Evolutionary conservation across 768 basidiomycete genomes (phyloP).

Genomic region (Boletellus ananas): DNA sequence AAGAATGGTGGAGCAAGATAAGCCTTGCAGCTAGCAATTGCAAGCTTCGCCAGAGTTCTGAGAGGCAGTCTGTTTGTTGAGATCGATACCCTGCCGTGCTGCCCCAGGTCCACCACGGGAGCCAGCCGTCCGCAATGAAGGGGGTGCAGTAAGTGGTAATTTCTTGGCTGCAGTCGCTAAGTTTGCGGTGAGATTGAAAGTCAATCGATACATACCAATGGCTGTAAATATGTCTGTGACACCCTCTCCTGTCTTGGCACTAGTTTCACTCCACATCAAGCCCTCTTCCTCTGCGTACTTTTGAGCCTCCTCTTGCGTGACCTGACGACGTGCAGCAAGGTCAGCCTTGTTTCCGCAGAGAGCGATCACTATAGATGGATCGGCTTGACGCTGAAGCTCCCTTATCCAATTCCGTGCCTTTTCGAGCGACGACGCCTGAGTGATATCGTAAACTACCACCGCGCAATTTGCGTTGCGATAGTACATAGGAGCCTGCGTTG

Average conservation of each 20-base stretch:
- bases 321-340: constrained; percentile 78
- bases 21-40: constrained; percentile 56
- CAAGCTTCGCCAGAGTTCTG: constrained; percentile 59
- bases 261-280: constrained; percentile 89
- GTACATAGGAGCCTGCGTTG: constrained; percentile 83
- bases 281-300: constrained; percentile 93
- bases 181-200: neutral
- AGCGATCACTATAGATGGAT: constrained; percentile 94
- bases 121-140: constrained; percentile 54
- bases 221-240: constrained; percentile 83
- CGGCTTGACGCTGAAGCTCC: constrained; percentile 95
- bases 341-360: constrained; percentile 96
- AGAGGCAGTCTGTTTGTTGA: constrained; percentile 61
- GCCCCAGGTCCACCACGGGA: constrained; percentile 48
- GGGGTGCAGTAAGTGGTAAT: constrained; percentile 75
- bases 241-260: constrained; percentile 85
- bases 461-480: constrained; percentile 94
- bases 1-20: constrained; percentile 2
- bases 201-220: constrained; percentile 57
- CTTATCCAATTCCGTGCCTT: constrained; percentile 96
- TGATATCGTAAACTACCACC: constrained; percentile 96
- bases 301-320: constrained; percentile 83
- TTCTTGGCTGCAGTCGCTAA: constrained; percentile 64
- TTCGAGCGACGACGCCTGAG: constrained; percentile 84
- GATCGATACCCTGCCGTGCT: constrained; percentile 67